Base-by-base conservation (phyloP, 2,329 filamentous ascomycete genomes). In the Sporothrix schenckii region DNA sequence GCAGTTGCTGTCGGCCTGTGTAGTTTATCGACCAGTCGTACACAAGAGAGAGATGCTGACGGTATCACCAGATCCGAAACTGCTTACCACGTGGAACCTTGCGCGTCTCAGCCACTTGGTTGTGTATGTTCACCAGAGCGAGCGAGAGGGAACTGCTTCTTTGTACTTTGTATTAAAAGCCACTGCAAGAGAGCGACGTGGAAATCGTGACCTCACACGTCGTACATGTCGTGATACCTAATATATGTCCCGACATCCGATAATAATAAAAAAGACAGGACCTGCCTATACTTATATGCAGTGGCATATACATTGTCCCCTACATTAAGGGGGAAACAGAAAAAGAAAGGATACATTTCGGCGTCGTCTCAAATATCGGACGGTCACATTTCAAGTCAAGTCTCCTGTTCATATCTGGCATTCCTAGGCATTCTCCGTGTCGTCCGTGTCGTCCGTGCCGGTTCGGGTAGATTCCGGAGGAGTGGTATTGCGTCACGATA, bases 401-500 rank as follows among this genome's bases (percentile, higher is more conserved):
- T 44, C 14, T 19, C n/a, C 16, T 41, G 10, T n/a, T 19, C 58
- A 47, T 47, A 10, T 47, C 11, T 63, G 21, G 4, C 21, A 27
- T 63, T 9, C 14, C 58, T 27, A 19, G 39, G 39, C 39, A 47
- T 54, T 34, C 44, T 52, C 61, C 61, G 27, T 49, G 27, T 19
- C 41, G 3, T 52, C 61, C 61, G 27, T 49, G 27, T 19, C 41
- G 3, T 13, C 60, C 14, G 44, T 24, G 24, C 61, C 44, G 61
- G 61, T 7, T 52, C 44, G 61, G 61, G 49, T 30, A 66, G 61
- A 39, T 39, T 50, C 61, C 61, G 47, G 47, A 30, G 61, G 44
- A 50, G 61, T 24, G 24, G 61, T 21, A 50, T 50, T 44, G 44
- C 61, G 19, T 21, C 61, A 66, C 44, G 49, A 19, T 21, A 39